phyloP scores from a whole-genome alignment of 164 flowering plant genomes.

The Vitis amurensis region DNA sequence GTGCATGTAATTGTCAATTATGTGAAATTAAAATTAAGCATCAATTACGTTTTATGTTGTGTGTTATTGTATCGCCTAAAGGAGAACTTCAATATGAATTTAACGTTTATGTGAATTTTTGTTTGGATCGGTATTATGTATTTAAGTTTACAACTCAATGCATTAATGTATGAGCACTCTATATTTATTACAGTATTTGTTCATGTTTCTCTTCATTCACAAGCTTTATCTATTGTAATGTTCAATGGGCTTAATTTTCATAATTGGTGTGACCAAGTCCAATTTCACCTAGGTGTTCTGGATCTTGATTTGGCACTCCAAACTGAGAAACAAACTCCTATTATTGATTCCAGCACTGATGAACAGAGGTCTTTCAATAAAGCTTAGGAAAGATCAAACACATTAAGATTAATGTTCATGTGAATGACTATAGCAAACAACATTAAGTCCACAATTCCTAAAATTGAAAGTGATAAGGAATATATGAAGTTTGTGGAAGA shows the following conservation, averaged over 20 bases:
- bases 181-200: background rate
- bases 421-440: background rate
- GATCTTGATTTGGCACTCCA: background rate
- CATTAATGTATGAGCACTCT: background rate
- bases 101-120: background rate
- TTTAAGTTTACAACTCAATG: background rate
- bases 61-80: background rate
- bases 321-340: background rate
- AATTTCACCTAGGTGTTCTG: background rate
- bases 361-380: background rate
- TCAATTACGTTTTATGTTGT: background rate
- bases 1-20: background rate
- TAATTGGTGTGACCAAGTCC: background rate
- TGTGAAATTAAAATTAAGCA: background rate
- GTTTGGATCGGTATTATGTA: background rate
- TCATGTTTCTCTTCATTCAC: background rate
- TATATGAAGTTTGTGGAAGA: background rate
- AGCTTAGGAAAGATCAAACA: too few relatives aligned
- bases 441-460: background rate
- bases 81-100: background rate
- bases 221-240: background rate
- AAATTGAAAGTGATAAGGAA: background rate
- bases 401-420: background rate
- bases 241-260: background rate
- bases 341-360: background rate